phyloP scores from a whole-genome alignment of 129 eudicot species.

The Saposhnikovia divaricata region DNA sequence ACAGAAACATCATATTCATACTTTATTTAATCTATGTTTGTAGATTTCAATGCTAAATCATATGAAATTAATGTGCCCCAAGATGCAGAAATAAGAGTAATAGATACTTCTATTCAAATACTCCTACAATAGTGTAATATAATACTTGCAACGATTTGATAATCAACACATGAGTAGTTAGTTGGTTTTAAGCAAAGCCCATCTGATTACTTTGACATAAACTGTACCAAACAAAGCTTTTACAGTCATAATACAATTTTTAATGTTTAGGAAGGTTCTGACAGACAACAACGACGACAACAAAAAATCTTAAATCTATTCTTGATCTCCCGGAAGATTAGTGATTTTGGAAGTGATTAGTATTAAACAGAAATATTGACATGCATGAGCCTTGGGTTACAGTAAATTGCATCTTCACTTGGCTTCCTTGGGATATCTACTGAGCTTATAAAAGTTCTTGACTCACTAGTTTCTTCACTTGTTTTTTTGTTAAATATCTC shows the following conservation, averaged over 20 bases:
- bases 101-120: slow-evolving; percentile 63
- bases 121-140: slow-evolving; percentile 13
- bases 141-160: slow-evolving; percentile 26
- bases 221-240: slow-evolving; percentile 54
- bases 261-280: slow-evolving; percentile 40
- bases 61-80: slow-evolving; percentile 70
- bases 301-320: slow-evolving; percentile 14
- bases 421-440: slow-evolving; percentile 1
- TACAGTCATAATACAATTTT: slow-evolving; percentile 14
- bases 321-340: slow-evolving; percentile 21
- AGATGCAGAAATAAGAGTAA: slow-evolving; percentile 54
- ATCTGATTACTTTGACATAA: slow-evolving; percentile 12
- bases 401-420: background rate
- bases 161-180: background rate
- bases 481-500: slow-evolving; percentile 26
- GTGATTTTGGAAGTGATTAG: slow-evolving; percentile 37
- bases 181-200: slow-evolving; percentile 17
- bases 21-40: slow-evolving; percentile 55
- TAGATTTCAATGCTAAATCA: slow-evolving; percentile 33
- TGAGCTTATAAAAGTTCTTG: background rate
- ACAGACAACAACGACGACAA: too few species aligned
- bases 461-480: slow-evolving; percentile 6
- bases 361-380: slow-evolving; percentile 24
- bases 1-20: slow-evolving; percentile 80
- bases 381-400: background rate